Evolutionary conservation across 2,329 filamentous ascomycete genomes (phyloP), one percentile per base, ranked within the genome.

Genomic region (Paraconiothyrium sp.): DNA sequence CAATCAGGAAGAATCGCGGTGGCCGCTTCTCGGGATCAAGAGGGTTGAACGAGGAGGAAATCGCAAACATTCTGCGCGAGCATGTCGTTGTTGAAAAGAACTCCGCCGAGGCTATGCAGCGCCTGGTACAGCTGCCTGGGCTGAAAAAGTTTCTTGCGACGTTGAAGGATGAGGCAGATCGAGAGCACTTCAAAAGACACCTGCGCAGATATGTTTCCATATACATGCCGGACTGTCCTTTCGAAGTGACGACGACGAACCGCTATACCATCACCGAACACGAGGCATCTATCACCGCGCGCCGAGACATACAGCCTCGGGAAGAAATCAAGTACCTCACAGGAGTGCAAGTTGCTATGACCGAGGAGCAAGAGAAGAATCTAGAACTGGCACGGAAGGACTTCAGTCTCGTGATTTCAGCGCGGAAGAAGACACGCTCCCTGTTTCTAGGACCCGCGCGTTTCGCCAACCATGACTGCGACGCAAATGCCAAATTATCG

Each of bases 381-480:
- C 86, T 98, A 60, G 91, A 93, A 30, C 80, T 89, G 65, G 90
- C 89, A 62, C 91, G 95, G 75, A 94, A 94, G 74, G 95, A 99
- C 76, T 99, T 99, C 77, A 97, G 94, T 77, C 94, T 99, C 66
- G 94, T 99, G 35, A 92, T 97, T 74, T 97, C 94, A 64, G 94
- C 93, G 67, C 87, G 95, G 61, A 94, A 92, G 80, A 97, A 97
- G 80, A 90, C 90, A 63, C 91, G 94, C 34, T 97, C 92, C 55
- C 83, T 99, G 46, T 98, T 99, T 76, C 89, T 99, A 76, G 95
- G 95, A 0, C 96, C 95, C 8, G 95, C 95, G 37, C 89, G 95
- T 54, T 98, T 99, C 77, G 93, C 95, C 30, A 99, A 99, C 75
- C 95, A 99, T 79, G 95, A 99, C 78, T 99, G 95, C 80, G 87